Evolutionary conservation across 2,329 filamentous ascomycete genomes (phyloP).

Genomic region (Chaetomium olivaceum): DNA sequence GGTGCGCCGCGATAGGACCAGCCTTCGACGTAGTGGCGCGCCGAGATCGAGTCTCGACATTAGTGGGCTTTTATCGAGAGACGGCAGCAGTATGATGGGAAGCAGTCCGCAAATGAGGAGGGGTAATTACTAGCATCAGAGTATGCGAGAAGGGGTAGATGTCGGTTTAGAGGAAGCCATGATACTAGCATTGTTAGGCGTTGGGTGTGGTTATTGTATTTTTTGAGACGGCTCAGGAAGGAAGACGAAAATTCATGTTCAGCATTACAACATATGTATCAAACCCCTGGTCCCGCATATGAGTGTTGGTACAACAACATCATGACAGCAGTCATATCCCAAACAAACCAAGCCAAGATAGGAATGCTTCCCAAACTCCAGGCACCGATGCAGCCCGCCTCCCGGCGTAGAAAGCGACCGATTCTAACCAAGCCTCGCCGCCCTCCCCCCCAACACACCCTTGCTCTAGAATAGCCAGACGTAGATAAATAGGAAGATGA

Average conservation of each 20-base stretch:
- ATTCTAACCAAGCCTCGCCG: not conserved
- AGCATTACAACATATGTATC: constrained; percentile 24
- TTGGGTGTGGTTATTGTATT: not conserved
- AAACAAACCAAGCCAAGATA: constrained; percentile 16
- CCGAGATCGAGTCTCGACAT: constrained; percentile 57
- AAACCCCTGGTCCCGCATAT: constrained; percentile 15
- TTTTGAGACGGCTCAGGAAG: not conserved
- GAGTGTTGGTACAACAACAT: constrained; percentile 10
- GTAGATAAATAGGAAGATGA: constrained; percentile 82
- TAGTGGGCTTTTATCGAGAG: constrained; percentile 55
- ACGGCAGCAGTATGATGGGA: constrained; percentile 58
- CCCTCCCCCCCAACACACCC: not conserved
- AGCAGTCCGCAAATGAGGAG: constrained; percentile 55
- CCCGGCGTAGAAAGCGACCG: not conserved
- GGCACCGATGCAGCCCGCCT: constrained; percentile 17
- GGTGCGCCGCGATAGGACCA: constrained; percentile 25
- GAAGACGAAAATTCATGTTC: constrained; percentile 9
- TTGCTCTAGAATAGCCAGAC: constrained; percentile 77
- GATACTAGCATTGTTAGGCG: constrained; percentile 21
- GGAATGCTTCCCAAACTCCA: constrained; percentile 23
- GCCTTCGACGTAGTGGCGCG: constrained; percentile 36
- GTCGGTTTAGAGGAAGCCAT: constrained; percentile 4
- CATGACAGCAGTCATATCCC: constrained; percentile 11
- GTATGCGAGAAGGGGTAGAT: not conserved
- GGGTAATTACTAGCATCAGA: constrained; percentile 22